Evolutionary conservation across 805 yeast genomes (phyloP), one percentile per base, ranked within the genome.

Genomic region (Lipomyces yamanashiensis): DNA sequence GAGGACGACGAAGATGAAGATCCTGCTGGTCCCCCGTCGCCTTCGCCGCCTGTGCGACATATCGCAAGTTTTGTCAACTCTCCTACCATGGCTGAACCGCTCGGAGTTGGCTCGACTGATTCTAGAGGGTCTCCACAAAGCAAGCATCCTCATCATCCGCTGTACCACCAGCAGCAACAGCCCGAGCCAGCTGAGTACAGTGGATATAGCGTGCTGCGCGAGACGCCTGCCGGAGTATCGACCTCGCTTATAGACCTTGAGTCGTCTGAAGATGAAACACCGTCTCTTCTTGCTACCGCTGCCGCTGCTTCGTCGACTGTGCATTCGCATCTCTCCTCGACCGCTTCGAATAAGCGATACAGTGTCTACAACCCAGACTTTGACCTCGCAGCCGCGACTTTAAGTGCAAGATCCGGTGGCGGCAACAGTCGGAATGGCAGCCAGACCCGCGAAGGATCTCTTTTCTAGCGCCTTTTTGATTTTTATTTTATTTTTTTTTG

Each of bases 191-290:
- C 49, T 15, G 63, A 59, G 36, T 62, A 64, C 34, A 58, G 55
- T n/a, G 68, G 68, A 33, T 64, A 64, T 52, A 62, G 53, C 17
- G 68, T 64, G 4, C 48, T 64, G 36, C 65, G 37, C 10, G 59
- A 17, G 17, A 40, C 59, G 7, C 61, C 59, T 1, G 65, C 62
- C 15, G 68, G 55, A 1, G 57, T 54, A 28, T 43, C 59, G 41
- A 36, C 68, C 15, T 45, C 66, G 34, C 50, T 64, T 23, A 64
- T 64, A 9, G 68, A 64, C 45, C 44, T 64, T 37, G 67, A 60
- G 54, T 64, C 67, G 7, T 64, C 67, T 6, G 68, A 64, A 28
- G 66, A 62, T 43, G 45, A 44, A 33, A 12, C 54, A n/a, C 53
- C 17, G n/a, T n/a, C 51, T 15, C 23, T 58, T 8, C 10, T 28